Base-by-base conservation (phyloP, 805 yeast species). In the Candida patagonica region DNA sequence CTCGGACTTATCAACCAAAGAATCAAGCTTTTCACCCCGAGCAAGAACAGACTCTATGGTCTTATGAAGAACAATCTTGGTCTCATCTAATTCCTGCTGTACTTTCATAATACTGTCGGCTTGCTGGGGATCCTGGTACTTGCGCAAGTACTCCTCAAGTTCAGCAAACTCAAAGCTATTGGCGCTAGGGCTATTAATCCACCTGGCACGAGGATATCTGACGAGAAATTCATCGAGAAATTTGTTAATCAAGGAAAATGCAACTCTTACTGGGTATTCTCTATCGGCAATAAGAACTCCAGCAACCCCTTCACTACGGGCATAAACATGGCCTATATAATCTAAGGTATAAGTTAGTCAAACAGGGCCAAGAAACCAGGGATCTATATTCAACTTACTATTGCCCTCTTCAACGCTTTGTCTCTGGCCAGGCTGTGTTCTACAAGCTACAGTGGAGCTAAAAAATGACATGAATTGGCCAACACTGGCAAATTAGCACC, bases 101-200 rank as follows among this genome's bases (percentile, higher is more conserved):
- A 92, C 98, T 61, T 81, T 83, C 94, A 92, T 80, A 47, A 92
- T 78, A 8, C 96, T 81, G 60, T 92, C 99, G 0, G 97, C 97
- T 67, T 92, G 95, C 30, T 81, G 72, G 23, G 99, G 99, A 60
- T 92, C 95, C 66, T 92, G 98, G 65, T 92, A 92, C 56, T 84
- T 84, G 52, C 68, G 65, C 50, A 92, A 65, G 59, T 87, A 87
- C 20, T 63, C 65, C 24, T 78, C 82, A 53, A 89, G 68, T 44
- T 73, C 75, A 20, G 74, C 74, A 58, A 73, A 77, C 29, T 64
- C 62, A 41, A 80, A 66, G 10, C 61, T 56, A 13, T 73, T 50
- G 38, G 35, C 21, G 42, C 70, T 75, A 2, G 69, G 44, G 60
- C 42, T 62, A 55, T 35, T 44, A 21, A 42, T 41, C 95, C 95